Evolutionary conservation across 2,329 filamentous ascomycete species (phyloP), one percentile per base, ranked within the genome.

Genomic region (Neonectria magnoliae): DNA sequence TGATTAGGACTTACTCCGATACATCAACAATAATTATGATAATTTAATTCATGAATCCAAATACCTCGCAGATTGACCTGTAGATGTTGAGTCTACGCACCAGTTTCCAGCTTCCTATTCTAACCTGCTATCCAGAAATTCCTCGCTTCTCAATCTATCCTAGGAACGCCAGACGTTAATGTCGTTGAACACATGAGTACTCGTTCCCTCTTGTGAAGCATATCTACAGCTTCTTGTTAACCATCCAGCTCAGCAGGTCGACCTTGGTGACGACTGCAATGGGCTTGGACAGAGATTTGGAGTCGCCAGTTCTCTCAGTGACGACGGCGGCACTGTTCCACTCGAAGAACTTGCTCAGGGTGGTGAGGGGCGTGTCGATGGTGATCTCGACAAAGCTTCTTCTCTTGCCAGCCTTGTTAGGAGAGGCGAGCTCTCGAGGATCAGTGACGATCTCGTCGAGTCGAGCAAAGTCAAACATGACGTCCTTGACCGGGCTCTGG

Each of bases 251-350:
- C 74, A 99, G 81, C 73, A 99, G 80, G 81, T 99, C 96, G 5
- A 99, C 96, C 87, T 99, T 99, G 33, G 96, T 98, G 8, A 97
- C 94, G 9, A 99, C 89, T 8, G 93, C 96, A 54, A 96, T 84
- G 1, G 97, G 94, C 84, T 93, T 97, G 50, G 87, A 86, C 60
- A 88, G 78, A 22, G 84, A 87, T 64, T 84, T 80, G 59, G 83
- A 81, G 62, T 86, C 85, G 44, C 81, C 81, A 13, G 83, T 82
- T 71, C 88, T 86, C 79, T 98, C 94, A 0, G 95, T 99, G 3
- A 99, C 93, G 53, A 99, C 90, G 0, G 96, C 96, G 0, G 96
- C 95, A 71, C 92, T 96, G 81, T 99, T 98, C 94, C 96, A 98
- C 82, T 98, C 94, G 70, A 98, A 93, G 82, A 99, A 99, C 75